These are phyloP conservation scores for Vanrija pseudolonga DNA, from an alignment of 1,284 basidiomycete genomes.

Conservation along the genomic window DNA sequence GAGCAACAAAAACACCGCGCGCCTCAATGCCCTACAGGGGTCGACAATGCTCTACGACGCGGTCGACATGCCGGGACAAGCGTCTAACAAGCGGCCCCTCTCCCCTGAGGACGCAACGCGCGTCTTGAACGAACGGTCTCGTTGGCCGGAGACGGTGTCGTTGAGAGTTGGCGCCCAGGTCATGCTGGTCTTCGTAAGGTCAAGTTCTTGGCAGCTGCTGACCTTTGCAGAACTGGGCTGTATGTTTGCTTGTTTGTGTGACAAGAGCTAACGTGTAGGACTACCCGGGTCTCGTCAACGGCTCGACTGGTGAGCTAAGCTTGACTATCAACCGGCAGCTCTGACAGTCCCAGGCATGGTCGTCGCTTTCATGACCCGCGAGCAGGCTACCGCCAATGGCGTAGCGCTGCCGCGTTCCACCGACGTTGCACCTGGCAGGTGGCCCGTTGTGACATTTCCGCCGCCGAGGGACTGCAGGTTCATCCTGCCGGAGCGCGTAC, in stretches of 20 bases:
- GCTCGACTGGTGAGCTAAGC: constrained; percentile 1
- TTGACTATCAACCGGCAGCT: no score
- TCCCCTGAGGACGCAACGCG: constrained; percentile 19
- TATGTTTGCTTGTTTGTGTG: constrained; percentile 24
- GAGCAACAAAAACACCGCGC: constrained; percentile 21
- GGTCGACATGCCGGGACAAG: constrained; percentile 23
- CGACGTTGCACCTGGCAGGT: neutral
- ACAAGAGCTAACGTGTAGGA: neutral
- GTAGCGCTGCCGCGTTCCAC: neutral
- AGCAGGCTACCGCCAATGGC: neutral
- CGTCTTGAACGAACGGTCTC: constrained; percentile 26
- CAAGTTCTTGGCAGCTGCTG: neutral
- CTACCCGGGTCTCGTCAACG: constrained; percentile 8
- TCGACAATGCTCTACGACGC: constrained; percentile 14
- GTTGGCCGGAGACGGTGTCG: constrained; percentile 24
- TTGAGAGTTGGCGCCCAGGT: constrained; percentile 38
- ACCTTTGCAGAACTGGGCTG: constrained; percentile 8
- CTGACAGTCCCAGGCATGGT: constrained; percentile 8
- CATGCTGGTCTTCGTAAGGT: constrained; percentile 38
- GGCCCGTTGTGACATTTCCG: constrained; percentile 35
- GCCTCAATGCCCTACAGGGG: constrained; percentile 19
- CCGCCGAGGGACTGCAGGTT: constrained; percentile 4
- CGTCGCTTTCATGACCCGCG: constrained; percentile 2
- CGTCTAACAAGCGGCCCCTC: constrained; percentile 17
- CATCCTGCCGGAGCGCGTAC: neutral